Evolutionary conservation across 2,329 filamentous ascomycete species (phyloP).

Genomic region (Xylariales sp.): DNA sequence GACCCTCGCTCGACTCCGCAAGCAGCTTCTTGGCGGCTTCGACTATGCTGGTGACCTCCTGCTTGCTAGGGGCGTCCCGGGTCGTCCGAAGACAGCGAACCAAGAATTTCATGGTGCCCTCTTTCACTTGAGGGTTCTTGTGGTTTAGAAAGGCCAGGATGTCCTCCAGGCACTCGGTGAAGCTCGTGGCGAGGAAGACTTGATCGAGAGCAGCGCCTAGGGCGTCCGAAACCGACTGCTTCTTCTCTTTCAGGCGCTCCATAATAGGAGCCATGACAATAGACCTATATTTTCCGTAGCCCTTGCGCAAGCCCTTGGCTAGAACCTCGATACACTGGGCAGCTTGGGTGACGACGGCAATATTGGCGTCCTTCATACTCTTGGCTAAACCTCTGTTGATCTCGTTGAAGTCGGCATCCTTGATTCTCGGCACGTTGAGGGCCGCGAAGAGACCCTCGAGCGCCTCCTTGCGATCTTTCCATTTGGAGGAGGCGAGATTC

Average conservation of each 20-base stretch:
- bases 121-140: conserved; percentile 98
- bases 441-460: conserved; percentile 82
- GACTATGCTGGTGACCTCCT: conserved; percentile 86
- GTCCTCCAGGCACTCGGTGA: conserved; percentile 92
- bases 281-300: conserved; percentile 83
- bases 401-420: conserved; percentile 89
- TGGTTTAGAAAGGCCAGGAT: conserved; percentile 85
- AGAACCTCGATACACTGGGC: conserved; percentile 92
- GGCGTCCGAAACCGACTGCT: conserved; percentile 86
- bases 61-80: conserved; percentile 82
- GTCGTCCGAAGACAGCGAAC: conserved; percentile 87
- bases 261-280: conserved; percentile 89
- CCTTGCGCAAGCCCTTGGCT: conserved; percentile 83
- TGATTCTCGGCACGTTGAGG: conserved; percentile 88
- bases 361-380: conserved; percentile 98
- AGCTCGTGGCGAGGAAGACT: conserved; percentile 71
- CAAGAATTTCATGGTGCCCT: conserved; percentile 94
- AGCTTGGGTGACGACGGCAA: conserved; percentile 91
- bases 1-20: conserved; percentile 85
- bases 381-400: conserved; percentile 87
- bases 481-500: conserved; percentile 88
- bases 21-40: conserved; percentile 90
- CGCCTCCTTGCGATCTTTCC: conserved; percentile 97
- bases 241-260: conserved; percentile 98
- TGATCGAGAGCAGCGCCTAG: conserved; percentile 85